phyloP scores from a whole-genome alignment of 768 basidiomycete species.

The Suillus hirtellus region DNA sequence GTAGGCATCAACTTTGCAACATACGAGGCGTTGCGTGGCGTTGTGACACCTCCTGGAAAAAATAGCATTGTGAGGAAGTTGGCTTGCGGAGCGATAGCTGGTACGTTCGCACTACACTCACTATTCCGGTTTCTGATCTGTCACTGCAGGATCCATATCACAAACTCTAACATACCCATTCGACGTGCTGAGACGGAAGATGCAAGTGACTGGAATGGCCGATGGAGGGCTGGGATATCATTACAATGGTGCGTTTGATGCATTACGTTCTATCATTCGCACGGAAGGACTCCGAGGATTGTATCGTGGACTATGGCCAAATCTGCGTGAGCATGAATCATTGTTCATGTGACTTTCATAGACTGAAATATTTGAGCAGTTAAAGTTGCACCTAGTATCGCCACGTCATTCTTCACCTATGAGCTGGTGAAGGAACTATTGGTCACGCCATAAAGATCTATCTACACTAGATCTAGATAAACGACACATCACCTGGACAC shows the following conservation, averaged over 20 bases:
- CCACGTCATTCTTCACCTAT: conserved; percentile 84
- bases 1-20: conserved; percentile 93
- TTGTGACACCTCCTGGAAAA: conserved; percentile 83
- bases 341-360: conserved; percentile 9
- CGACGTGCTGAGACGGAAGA: conserved; percentile 91
- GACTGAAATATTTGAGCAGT: conserved; percentile 44
- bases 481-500: background rate
- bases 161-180: conserved; percentile 96
- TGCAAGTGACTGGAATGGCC: conserved; percentile 89
- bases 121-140: conserved; percentile 13
- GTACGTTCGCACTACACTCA: conserved; percentile 37
- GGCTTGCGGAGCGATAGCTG: conserved; percentile 84
- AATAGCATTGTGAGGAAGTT: conserved; percentile 68
- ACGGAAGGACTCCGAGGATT: conserved; percentile 76
- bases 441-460: conserved; percentile 32
- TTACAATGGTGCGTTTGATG: conserved; percentile 83
- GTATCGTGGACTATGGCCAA: conserved; percentile 89
- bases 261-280: conserved; percentile 63
- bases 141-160: conserved; percentile 71
- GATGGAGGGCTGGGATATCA: conserved; percentile 56
- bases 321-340: conserved; percentile 62
- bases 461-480: conserved; percentile 8
- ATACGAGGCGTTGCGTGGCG: conserved; percentile 79
- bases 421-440: conserved; percentile 63
- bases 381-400: conserved; percentile 89